Base-by-base conservation (phyloP, 139 green algal species). In the Pseudopediastrum boryanum region DNA sequence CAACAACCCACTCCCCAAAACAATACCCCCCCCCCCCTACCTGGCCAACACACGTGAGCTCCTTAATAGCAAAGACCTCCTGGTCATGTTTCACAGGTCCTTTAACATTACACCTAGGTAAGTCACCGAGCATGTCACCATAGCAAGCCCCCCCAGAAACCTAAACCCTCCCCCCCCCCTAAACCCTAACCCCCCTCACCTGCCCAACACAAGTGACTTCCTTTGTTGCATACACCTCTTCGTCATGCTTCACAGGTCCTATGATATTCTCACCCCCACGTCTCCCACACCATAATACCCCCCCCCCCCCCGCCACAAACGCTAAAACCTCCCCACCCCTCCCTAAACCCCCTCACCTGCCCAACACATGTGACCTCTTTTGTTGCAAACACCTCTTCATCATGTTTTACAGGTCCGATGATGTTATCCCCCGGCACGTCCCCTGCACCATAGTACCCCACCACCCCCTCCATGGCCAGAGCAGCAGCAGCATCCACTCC, bases 311-410 rank as follows among this genome's bases (percentile, higher is more conserved):
- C n/a, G n/a, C n/a, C n/a, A n/a, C n/a, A n/a, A n/a, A 70, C 6
- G 23, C 23, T 19, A 41, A 21, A 48, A 0, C 50, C 41, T 35
- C 23, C 2, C 4, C 27, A 54, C 25, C 12, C 41, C 6, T 5
- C 50, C 33, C 70, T 33, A 51, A 31, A 29, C 68, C 68, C 83
- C 8, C 70, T 6, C 73, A 92, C 85, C 89, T 96, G 91, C 2
- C 95, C 95, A 25, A 99, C 93, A 71, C 86, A 94, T 1, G 91
- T 97, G 44, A 98, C 95, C 27, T 84, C 44, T 23, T 94, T 74
- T 2, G 79, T 89, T 5, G 94, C 95, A 86, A 99, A 98, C 42
- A 95, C 83, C 84, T 98, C 88, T 83, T 99, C 96, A 56, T 99
- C 96, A 27, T 90, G 77, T 33, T 90, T 78, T 21, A 97, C 90